Base-by-base conservation (phyloP, 495 filamentous ascomycete genomes). In the Xanthoparmelia taractica region DNA sequence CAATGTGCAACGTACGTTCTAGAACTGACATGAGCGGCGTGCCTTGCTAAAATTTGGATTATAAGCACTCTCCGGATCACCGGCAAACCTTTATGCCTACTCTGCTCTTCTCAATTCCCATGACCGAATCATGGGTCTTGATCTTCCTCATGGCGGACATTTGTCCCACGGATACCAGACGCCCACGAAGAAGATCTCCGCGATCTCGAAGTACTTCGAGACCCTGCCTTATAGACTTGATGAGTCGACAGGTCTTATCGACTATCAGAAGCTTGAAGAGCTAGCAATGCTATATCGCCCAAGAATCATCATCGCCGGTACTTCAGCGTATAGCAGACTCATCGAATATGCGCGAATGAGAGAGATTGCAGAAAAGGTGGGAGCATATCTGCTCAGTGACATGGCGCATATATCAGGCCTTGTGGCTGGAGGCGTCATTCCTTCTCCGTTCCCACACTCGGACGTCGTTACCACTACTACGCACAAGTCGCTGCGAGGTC, bases 331-430 rank as follows among this genome's bases (percentile, higher is more conserved):
- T 79, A 92, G 91, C 74, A 86, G 94, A 59, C 82, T 93, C 59
- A 92, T 97, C 70, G 93, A 98, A 75, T 98, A 97, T 72, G 79
- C 83, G 55, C 86, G 85, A 60, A 92, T 98, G 84, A 87, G 89
- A 65, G 79, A 85, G 52, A 96, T 96, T 60, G 85, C 87, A 66
- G 88, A 95, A 67, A 91, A 92, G 69, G 83, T 91, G n/a, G 90
- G 89, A 65, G 90, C 91, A 66, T 98, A 97, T 77, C 80, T 98
- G 23, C 76, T 97, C 64, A 85, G 89, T 62, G 94, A 98, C 71
- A 97, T 98, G 86, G 94, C 94, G n/a, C 94, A 98, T 69, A 95
- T 98, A 66, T 96, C 92, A 27, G 94, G 94, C 62, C 79, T 97
- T 50, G 85, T 98, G 41, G 95, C 94, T 18, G 95, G 90, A 54